A percentile compares a stretch with the other conserved stretches of the same genome.
These are phyloP conservation scores for Trichoderma reesei DNA, from an alignment of 495 filamentous ascomycete species.

Conservation along the genomic window DNA sequence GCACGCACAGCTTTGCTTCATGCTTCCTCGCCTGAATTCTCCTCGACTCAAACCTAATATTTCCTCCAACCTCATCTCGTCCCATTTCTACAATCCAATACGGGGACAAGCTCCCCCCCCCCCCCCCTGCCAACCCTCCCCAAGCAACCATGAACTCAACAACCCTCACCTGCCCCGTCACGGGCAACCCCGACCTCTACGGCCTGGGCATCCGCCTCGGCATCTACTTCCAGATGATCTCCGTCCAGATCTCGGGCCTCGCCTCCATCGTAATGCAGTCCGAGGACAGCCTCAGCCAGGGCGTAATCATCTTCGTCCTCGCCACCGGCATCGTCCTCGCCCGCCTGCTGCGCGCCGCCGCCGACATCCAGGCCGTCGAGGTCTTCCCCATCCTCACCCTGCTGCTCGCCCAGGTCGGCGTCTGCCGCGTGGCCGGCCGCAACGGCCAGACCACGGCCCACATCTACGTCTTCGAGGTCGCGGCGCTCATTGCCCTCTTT, in stretches of 20 bases:
- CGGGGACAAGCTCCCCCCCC: too few relatives aligned
- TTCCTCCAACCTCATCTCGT: background rate
- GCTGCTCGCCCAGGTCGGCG: conserved; percentile 2
- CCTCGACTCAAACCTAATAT: background rate
- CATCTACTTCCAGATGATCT: conserved; percentile 29
- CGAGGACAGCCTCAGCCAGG: conserved; percentile 13
- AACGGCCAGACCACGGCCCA: conserved; percentile 4
- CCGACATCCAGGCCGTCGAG: background rate
- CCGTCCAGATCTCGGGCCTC: conserved; percentile 13
- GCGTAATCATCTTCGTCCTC: conserved; percentile 1
- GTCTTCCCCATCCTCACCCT: conserved; percentile 4
- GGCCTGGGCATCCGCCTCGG: conserved; percentile 31
- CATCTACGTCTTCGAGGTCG: background rate
- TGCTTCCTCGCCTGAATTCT: too few relatives aligned
- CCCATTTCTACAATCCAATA: background rate
- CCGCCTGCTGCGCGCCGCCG: background rate
- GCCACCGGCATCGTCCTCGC: background rate
- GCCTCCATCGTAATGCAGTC: conserved; percentile 12
- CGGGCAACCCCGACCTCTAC: conserved; percentile 29
- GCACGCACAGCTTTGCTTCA: too few relatives aligned
- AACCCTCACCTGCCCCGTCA: conserved; percentile 13
- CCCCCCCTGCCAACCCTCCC: too few relatives aligned
- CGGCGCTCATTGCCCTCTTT: background rate
- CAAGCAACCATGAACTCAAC: background rate
- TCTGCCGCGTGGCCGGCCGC: background rate